Evolutionary conservation across 2,329 filamentous ascomycete species (phyloP).

Genomic region (Trichoderma sp.): DNA sequence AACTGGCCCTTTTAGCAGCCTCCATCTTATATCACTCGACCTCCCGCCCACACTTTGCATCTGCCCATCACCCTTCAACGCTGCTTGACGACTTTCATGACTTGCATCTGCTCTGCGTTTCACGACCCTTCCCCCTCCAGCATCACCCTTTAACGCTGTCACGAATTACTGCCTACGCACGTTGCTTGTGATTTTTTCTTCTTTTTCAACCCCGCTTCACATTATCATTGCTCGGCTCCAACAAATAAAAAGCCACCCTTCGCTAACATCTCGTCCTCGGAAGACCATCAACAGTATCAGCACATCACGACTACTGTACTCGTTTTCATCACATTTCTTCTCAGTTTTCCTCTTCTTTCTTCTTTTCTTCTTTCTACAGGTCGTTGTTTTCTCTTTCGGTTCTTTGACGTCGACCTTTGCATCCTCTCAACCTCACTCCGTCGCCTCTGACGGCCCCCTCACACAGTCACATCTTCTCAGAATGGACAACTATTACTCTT

Average conservation of each 20-base stretch:
- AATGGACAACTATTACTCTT: conserved; percentile 49
- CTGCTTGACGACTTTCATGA: conserved; percentile 21
- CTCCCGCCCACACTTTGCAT: conserved; percentile 7
- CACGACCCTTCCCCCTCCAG: background rate
- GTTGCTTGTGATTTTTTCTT: background rate
- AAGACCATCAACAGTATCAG: conserved; percentile 4
- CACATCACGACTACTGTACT: conserved; percentile 17
- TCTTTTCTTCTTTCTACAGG: background rate
- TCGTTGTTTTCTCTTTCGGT: background rate
- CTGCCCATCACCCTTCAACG: conserved; percentile 10
- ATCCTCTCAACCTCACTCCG: background rate
- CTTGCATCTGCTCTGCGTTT: conserved; percentile 20
- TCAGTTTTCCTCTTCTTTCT: background rate
- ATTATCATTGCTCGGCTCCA: conserved; percentile 2
- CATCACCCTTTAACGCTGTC: conserved; percentile 6
- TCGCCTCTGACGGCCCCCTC: background rate
- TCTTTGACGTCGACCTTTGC: conserved; percentile 10
- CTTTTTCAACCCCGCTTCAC: conserved; percentile 11
- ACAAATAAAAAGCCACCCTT: background rate
- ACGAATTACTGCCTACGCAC: conserved; percentile 5
- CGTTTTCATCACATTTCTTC: background rate
- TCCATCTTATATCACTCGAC: conserved; percentile 15
- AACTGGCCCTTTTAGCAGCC: background rate
- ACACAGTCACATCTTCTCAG: background rate
- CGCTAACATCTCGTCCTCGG: conserved; percentile 17